A percentile compares a stretch with the other conserved stretches of the same genome.
Conservation (phyloP, 208 protist genomes). For the Blastocrithidia nonstop region DNA sequence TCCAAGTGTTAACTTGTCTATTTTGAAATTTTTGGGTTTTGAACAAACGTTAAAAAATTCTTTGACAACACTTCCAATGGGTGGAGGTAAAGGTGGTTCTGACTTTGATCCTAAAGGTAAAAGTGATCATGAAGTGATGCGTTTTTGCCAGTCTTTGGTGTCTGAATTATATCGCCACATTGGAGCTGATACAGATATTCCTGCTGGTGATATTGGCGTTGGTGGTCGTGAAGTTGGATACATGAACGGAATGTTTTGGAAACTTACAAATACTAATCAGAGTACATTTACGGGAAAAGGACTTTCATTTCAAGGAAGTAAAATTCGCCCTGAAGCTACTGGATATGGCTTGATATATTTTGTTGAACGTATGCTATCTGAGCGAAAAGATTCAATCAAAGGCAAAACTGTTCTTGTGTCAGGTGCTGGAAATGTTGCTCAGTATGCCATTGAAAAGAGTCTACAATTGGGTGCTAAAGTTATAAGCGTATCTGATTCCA, state of each 20-base stretch:
- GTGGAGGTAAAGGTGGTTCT: constrained; percentile 87
- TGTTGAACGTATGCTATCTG: constrained; percentile 56
- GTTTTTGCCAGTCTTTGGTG: constrained; percentile 89
- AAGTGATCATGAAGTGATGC: constrained; percentile 85
- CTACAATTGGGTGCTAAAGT: constrained; percentile 73
- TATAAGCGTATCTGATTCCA: constrained; percentile 73
- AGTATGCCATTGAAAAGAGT: constrained; percentile 73
- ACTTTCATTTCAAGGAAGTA: constrained; percentile 72
- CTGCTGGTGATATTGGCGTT: constrained; percentile 91
- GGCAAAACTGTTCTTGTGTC: constrained; percentile 70
- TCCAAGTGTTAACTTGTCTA: constrained; percentile 76
- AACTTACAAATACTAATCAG: constrained; percentile 59
- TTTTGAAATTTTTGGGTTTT: constrained; percentile 92
- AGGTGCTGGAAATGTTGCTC: constrained; percentile 88
- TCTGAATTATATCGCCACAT: constrained; percentile 79
- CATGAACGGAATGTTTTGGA: constrained; percentile 86
- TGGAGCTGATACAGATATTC: constrained; percentile 85
- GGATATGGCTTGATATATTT: constrained; percentile 90
- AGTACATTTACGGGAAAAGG: constrained; percentile 88
- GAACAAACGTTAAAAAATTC: constrained; percentile 93
- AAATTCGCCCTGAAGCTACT: constrained; percentile 89
- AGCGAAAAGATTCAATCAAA: constrained; percentile 22
- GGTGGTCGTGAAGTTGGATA: constrained; percentile 84
- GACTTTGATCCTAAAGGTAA: constrained; percentile 91
- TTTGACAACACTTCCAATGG: constrained; percentile 86